Conservation (phyloP, 495 filamentous ascomycete species). For the Oidiodendron maius region DNA sequence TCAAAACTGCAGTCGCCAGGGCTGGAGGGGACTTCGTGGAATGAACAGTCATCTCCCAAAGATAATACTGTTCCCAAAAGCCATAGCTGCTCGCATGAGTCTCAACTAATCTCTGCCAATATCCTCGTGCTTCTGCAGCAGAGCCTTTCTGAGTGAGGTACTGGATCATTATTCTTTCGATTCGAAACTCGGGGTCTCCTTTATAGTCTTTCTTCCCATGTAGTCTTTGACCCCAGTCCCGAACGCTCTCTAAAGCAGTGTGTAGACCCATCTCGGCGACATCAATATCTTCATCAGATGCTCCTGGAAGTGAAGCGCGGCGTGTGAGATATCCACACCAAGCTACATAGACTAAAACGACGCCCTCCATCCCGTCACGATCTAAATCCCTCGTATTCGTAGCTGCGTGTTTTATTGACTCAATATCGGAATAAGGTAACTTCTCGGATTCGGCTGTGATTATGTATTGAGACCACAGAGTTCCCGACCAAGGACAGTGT, state of each 20-base stretch:
- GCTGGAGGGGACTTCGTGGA: conserved; percentile 37
- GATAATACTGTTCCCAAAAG: conserved; percentile 88
- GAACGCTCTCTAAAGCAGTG: conserved; percentile 76
- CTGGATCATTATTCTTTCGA: conserved; percentile 89
- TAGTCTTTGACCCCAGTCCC: conserved; percentile 67
- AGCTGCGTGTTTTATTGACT: conserved; percentile 85
- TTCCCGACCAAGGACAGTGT: conserved; percentile 89
- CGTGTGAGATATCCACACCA: conserved; percentile 93
- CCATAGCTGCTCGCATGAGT: conserved; percentile 72
- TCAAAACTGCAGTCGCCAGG: conserved; percentile 66
- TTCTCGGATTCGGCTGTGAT: conserved; percentile 72
- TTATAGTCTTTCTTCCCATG: conserved; percentile 65
- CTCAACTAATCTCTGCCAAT: conserved; percentile 66
- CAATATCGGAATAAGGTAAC: conserved; percentile 69
- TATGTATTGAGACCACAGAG: conserved; percentile 84
- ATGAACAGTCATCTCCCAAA: conserved; percentile 70
- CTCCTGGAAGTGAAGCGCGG: conserved; percentile 35
- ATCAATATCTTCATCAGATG: conserved; percentile 67
- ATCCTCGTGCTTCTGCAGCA: conserved; percentile 53
- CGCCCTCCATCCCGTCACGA: conserved; percentile 68
- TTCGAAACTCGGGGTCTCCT: conserved; percentile 78
- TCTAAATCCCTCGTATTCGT: conserved; percentile 74
- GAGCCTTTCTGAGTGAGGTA: conserved; percentile 75
- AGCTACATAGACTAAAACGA: conserved; percentile 80
- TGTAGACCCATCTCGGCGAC: conserved; percentile 88